phyloP scores from a whole-genome alignment of 805 yeast genomes.

The Maudiozyma barnettii region DNA sequence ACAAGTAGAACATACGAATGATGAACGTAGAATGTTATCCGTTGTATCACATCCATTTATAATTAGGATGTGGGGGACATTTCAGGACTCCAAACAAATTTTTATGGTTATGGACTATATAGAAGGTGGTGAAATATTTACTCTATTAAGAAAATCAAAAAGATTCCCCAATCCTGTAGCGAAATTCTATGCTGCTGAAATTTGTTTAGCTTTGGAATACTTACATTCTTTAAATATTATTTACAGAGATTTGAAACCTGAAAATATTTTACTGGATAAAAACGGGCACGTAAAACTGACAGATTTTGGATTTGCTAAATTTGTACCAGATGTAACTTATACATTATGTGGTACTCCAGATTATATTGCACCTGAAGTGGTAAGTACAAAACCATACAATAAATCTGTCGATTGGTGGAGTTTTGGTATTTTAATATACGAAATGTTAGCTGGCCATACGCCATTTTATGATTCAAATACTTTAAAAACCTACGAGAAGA shows the following conservation, averaged over 20 bases:
- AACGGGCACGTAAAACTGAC: constrained; percentile 88
- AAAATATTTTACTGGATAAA: constrained; percentile 77
- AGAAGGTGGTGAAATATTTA: constrained; percentile 91
- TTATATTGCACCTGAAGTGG: constrained; percentile 93
- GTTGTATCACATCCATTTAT: constrained; percentile 84
- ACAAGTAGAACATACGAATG: constrained; percentile 93
- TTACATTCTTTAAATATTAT: constrained; percentile 77
- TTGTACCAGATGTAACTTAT: constrained; percentile 84
- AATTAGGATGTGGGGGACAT: constrained; percentile 94
- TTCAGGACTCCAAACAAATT: constrained; percentile 73
- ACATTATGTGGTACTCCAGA: constrained; percentile 95
- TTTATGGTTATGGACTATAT: constrained; percentile 96
- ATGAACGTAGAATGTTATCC: constrained; percentile 81
- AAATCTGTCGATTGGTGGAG: constrained; percentile 99
- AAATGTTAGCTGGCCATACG: constrained; percentile 91
- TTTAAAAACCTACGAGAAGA: constrained; percentile 90
- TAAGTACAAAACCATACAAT: constrained; percentile 87
- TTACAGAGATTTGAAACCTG: constrained; percentile 89
- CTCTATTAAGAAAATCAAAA: constrained; percentile 76
- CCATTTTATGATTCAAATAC: constrained; percentile 91
- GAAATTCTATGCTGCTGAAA: constrained; percentile 92
- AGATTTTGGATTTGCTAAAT: constrained; percentile 93
- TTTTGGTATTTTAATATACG: constrained; percentile 80
- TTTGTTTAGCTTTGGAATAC: constrained; percentile 73
- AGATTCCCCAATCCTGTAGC: constrained; percentile 94